Percentiles rank a stretch among this genome's conserved stretches.
These are phyloP conservation scores for Pholiota conissans DNA, from an alignment of 768 basidiomycete genomes.

Conservation along the genomic window DNA sequence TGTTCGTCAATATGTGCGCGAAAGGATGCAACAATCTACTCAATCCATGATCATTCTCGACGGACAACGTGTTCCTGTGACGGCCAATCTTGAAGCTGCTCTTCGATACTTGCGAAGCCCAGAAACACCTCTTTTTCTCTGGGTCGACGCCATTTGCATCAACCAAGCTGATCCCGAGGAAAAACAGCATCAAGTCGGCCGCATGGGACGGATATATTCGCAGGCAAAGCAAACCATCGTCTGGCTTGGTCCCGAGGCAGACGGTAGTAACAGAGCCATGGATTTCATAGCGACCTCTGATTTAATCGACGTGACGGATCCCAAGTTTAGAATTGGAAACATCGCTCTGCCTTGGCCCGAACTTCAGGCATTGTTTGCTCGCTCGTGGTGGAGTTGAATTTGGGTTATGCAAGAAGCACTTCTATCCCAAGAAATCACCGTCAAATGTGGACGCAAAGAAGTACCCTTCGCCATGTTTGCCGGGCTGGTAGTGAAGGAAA, in stretches of 20 bases:
- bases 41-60: neutral
- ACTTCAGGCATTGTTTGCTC: neutral
- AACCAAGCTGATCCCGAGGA: conserved; percentile 9
- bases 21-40: neutral
- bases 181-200: conserved; percentile 1
- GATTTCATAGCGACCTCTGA: neutral
- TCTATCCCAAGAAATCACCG: neutral
- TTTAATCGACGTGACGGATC: neutral
- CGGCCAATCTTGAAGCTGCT: conserved; percentile 4
- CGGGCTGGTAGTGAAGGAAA: neutral
- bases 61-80: neutral
- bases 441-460: conserved; percentile 1
- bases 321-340: neutral
- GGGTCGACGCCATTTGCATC: conserved; percentile 15
- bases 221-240: conserved; percentile 5
- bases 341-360: neutral
- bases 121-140: neutral
- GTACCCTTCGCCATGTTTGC: neutral
- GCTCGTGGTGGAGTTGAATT: conserved; percentile 10
- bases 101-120: conserved; percentile 1
- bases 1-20: neutral
- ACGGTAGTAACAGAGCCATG: conserved; percentile 1
- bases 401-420: conserved; percentile 14
- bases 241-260: conserved; percentile 11
- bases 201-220: conserved; percentile 10